Evolutionary conservation across 73 alveolate genomes (phyloP), one percentile per base, ranked within the genome.

Genomic region (Paraurostyla sp.): DNA sequence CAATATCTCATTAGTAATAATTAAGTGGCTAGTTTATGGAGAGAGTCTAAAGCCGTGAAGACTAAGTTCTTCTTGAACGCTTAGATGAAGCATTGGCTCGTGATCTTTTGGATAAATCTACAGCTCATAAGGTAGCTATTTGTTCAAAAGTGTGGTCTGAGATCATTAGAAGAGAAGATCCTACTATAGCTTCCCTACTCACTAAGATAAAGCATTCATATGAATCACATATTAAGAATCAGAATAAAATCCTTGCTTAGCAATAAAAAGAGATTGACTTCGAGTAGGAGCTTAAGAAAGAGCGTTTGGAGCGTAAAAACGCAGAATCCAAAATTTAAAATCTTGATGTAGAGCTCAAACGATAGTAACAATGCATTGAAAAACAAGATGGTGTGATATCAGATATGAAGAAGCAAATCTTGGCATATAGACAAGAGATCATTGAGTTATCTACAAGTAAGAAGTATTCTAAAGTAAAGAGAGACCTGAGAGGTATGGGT

Each of bases 331-430:
- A 69, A n/a, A 69, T 69, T 69, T 36, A 69, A 40, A 41, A 69
- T 41, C 41, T 69, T 15, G 40, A 46, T 18, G 40, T 41, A 2
- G 84, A 69, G 35, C 16, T 69, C 41, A 69, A 69, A n/a, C 20
- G 62, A 38, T 18, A 69, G 23, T 25, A 38, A 16, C n/a, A 43
- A 41, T 13, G 30, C 20, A 69, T 69, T 6, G 84, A 69, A 9
- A 69, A 69, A 9, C 40, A 69, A 69, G 58, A 69, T 2, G 33
- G 29, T 4, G 58, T 43, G 35, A 41, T 69, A 9, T 36, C 29
- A 69, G 84, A 69, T 22, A 75, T 75, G 87, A 75, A 75, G 51
- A 75, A 75, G 27, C 33, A 75, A 75, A 75, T 75, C 4, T 75
- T 75, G 18, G 54, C 51, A 20, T 75, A 75, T 30, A 20, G 87